Evolutionary conservation across 768 basidiomycete genomes (phyloP).

Genomic region (Termitomyces sp.): DNA sequence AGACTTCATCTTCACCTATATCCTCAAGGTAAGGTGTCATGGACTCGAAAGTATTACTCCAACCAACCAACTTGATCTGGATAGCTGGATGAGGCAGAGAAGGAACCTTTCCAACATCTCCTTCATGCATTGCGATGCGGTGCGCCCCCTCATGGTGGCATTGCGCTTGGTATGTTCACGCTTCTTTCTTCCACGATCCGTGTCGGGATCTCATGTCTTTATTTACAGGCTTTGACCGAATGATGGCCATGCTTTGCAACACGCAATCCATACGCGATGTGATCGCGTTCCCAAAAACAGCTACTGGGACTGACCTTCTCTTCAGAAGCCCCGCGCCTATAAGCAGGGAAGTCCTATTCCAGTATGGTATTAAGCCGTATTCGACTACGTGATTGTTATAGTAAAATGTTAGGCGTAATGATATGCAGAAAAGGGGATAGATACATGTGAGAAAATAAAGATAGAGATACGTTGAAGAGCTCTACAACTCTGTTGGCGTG

Average conservation of each 20-base stretch:
- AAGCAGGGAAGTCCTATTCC: conserved; percentile 41
- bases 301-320: conserved; percentile 75
- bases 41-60: background rate
- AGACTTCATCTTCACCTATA: conserved; percentile 68
- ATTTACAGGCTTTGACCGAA: conserved; percentile 77
- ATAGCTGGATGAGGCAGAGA: conserved; percentile 71
- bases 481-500: conserved; percentile 12
- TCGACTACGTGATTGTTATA: conserved; percentile 14
- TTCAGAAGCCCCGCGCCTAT: conserved; percentile 82
- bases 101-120: conserved; percentile 74
- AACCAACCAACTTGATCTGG: conserved; percentile 9
- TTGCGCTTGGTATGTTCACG: conserved; percentile 71
- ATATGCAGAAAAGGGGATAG: conserved; percentile 14
- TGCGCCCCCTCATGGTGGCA: conserved; percentile 93
- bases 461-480: conserved; percentile 9
- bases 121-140: conserved; percentile 84
- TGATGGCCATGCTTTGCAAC: conserved; percentile 87
- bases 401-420: conserved; percentile 7
- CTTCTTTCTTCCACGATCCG: conserved; percentile 11
- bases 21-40: conserved; percentile 61
- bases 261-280: conserved; percentile 89
- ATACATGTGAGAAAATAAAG: conserved; percentile 15
- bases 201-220: background rate
- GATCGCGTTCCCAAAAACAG: conserved; percentile 94
- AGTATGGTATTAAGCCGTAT: conserved; percentile 54